Base-by-base conservation (phyloP, 371 early-diverging fungal species). In the Mucor racemosus region DNA sequence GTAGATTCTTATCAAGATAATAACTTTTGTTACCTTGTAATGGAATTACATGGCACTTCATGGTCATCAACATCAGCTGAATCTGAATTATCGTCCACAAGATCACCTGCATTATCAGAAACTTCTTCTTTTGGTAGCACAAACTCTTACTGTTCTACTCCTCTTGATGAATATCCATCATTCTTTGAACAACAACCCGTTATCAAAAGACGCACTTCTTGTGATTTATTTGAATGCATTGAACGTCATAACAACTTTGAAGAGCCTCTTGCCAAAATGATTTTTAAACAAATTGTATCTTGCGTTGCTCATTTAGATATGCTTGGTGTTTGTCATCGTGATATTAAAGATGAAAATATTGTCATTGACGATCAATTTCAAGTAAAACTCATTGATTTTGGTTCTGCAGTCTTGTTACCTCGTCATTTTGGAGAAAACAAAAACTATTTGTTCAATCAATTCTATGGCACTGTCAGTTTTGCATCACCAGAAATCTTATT, bases 191-290 rank as follows among this genome's bases (percentile, higher is more conserved):
- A 67, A 39, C 21, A 36, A 14, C 71, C 62, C 7, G 58, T 78
- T 5, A 71, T 84, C 62, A 80, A 78, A 34, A 79, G 87, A 55
- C 77, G 86, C 33, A 83, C 84, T 1, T 85, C 85, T 4, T 85
- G 86, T 53, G 94, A 94, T 72, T 74, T 94, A 62, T 94, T 94
- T 72, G 94, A 94, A 76, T 92, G 90, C 68, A 91, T 93, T 57
- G 91, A 92, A 69, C 83, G 81, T 31, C 88, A 88, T 74, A 79
- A 73, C 48, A 84, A 75, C 62, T 81, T 94, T 50, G 76, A 85
- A 62, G 94, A 94, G 73, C 74, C 79, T 19, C 62, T 81, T 31
- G 80, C 85, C 0, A 78, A 81, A 44, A 66, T 81, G 66, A 88
- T 94, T 35, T 92, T 94, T 58, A 69, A 72, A 33, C 95, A 94